A percentile compares a stretch with the other conserved stretches of the same genome.
Evolutionary conservation across 2,329 filamentous ascomycete genomes (phyloP).

Genomic region (Stemphylium beticola): DNA sequence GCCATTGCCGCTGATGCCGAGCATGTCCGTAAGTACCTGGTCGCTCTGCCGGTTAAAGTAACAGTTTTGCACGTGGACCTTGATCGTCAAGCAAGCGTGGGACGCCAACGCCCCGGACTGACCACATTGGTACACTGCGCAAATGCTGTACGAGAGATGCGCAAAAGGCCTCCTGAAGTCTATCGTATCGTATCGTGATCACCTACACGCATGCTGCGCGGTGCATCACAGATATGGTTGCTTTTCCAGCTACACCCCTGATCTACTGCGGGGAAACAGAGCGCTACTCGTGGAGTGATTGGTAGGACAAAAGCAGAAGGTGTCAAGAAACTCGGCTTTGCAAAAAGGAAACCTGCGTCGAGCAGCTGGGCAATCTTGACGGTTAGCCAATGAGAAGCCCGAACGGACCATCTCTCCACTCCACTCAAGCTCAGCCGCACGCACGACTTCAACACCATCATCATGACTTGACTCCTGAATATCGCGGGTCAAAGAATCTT

Average conservation of each 20-base stretch:
- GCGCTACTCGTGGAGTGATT: conserved; percentile 7
- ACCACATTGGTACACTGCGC: background rate
- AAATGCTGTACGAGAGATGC: background rate
- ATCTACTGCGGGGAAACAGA: conserved; percentile 3
- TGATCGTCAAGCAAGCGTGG: conserved; percentile 25
- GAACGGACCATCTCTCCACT: conserved; percentile 4
- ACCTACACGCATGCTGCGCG: conserved; percentile 1
- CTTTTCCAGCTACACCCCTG: conserved; percentile 6
- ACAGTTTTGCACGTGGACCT: conserved; percentile 26
- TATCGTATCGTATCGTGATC: background rate
- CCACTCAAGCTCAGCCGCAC: conserved; percentile 9
- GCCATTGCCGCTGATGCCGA: conserved; percentile 26
- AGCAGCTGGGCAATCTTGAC: conserved; percentile 3
- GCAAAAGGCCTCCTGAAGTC: background rate
- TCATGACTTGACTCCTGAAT: conserved; percentile 9
- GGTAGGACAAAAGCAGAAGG: conserved; percentile 22
- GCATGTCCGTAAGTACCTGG: conserved; percentile 17
- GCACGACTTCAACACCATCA: conserved; percentile 13
- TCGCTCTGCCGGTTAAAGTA: conserved; percentile 27
- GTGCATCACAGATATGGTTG: background rate
- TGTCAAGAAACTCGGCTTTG: conserved; percentile 11
- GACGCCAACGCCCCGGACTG: conserved; percentile 15
- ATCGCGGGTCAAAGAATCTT: conserved; percentile 1
- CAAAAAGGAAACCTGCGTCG: conserved; percentile 4
- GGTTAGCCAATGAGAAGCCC: conserved; percentile 15